Base-by-base conservation (phyloP, 1,284 basidiomycete genomes). In the Boletus nobilissimus region DNA sequence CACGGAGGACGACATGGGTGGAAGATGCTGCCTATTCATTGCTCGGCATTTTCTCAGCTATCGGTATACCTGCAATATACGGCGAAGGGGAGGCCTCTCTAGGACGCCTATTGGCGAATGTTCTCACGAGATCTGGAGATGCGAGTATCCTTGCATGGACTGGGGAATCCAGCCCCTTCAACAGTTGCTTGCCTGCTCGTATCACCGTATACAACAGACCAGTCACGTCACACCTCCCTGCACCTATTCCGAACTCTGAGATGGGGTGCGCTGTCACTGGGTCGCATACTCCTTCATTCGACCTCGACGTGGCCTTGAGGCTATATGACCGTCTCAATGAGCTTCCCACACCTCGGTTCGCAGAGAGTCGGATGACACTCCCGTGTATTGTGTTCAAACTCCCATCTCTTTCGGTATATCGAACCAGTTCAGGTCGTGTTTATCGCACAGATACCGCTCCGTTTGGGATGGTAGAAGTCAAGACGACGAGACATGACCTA, bases 101-200 rank as follows among this genome's bases (percentile, higher is more conserved):
- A 39, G 71, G 71, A 32, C 71, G 62, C 6, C 38, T 72, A 26
- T 51, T 72, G 62, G 71, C 62, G 2, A 46, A 72, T 9, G 34
- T 72, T 32, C 62, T 72, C 0, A 40, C 43, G 0, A 46, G 46
- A 39, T 72, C 71, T 19, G 62, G 71, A 39, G 71, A 72, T 40
- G 62, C 22, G 18, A 65, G 70, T 19, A 70, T 57, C 54, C 69
- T 70, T 22, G 69, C 51, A 11, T 70, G 69, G 69, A 60, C 39
- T 4, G 71, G 71, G 13, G 71, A 32, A 2, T 64, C 71, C 2
- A 36, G 71, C 19, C 38, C 36, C 46, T 64, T 48, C 26, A 72
- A 72, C 32, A 72, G 71, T 43, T 72, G 71, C 40, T 11, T 72
- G 1, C 62, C 70, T 4, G 43, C 70, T 26, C 32, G 46, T 36